These are phyloP conservation scores for Pholiota microspora DNA, from an alignment of 768 basidiomycete species.

Conservation along the genomic window DNA sequence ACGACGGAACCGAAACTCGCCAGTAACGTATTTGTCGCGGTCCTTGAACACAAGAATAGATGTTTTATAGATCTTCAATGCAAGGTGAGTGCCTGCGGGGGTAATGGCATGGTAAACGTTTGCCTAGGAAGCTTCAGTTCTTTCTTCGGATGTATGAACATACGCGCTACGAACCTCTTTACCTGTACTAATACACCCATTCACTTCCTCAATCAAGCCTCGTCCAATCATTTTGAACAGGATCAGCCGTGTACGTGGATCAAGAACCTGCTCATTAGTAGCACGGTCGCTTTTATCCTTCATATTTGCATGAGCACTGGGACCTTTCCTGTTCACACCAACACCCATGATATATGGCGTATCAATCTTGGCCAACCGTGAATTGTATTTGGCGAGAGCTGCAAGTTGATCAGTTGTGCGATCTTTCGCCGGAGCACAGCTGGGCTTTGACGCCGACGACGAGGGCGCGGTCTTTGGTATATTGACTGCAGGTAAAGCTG, in stretches of 20 bases:
- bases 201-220: constrained; percentile 84
- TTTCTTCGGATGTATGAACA: too few species aligned
- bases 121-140: too few species aligned
- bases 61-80: constrained; percentile 98
- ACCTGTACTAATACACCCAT: constrained; percentile 95
- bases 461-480: constrained; percentile 42
- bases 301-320: constrained; percentile 78
- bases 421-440: constrained; percentile 38
- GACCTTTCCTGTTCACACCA: constrained; percentile 90
- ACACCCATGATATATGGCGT: constrained; percentile 65
- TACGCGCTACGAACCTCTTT: too few species aligned
- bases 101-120: constrained; percentile 93
- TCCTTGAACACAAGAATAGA: constrained; percentile 98
- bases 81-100: constrained; percentile 59
- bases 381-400: constrained; percentile 73
- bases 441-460: constrained; percentile 16
- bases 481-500: constrained; percentile 70
- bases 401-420: constrained; percentile 72
- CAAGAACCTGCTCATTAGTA: constrained; percentile 95
- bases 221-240: constrained; percentile 95
- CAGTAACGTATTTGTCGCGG: constrained; percentile 93
- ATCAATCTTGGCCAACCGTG: constrained; percentile 73
- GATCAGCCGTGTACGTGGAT: constrained; percentile 92
- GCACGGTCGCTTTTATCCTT: constrained; percentile 98
- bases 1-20: constrained; percentile 91